Percentiles rank a stretch among this genome's conserved stretches.
These are phyloP conservation scores for Colletotrichum gloeosporioides DNA, from an alignment of 2,329 filamentous ascomycete genomes.

Conservation along the genomic window DNA sequence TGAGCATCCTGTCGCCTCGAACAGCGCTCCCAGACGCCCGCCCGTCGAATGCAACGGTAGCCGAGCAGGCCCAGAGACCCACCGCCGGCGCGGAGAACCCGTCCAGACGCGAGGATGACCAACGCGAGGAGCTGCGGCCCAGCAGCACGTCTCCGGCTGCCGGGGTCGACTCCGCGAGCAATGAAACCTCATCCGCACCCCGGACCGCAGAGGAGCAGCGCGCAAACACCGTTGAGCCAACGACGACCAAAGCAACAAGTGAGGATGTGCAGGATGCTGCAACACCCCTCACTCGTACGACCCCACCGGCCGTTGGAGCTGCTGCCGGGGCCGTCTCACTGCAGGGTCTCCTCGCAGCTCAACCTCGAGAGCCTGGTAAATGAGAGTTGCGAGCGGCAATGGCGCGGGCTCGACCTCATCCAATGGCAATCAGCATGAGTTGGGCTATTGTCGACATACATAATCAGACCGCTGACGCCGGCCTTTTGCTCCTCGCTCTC, in stretches of 20 bases:
- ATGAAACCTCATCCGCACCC: not conserved
- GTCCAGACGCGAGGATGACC: not conserved
- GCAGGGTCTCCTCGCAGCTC: not conserved
- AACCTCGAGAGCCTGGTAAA: not conserved
- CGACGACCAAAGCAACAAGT: not conserved
- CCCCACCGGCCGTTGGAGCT: not conserved
- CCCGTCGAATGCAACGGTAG: not conserved
- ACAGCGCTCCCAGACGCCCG: not conserved
- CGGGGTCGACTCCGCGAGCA: not conserved
- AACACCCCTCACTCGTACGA: not conserved
- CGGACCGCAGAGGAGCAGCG: not conserved
- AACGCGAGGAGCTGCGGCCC: not conserved
- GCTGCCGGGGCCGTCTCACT: not conserved
- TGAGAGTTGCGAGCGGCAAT: not conserved
- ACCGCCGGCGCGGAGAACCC: not conserved
- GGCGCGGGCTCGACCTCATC: not conserved
- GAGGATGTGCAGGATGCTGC: not conserved
- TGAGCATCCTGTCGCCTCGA: not conserved
- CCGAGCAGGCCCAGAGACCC: not conserved
- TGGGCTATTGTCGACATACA: not conserved
- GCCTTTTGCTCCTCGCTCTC: not conserved
- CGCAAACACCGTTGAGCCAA: not conserved
- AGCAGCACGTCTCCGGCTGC: not conserved
- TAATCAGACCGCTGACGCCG: not conserved
- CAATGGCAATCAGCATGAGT: not conserved